A percentile compares a stretch with the other conserved stretches of the same genome.
Conservation (phyloP, 768 basidiomycete genomes). For the Lentinula guzmanii region DNA sequence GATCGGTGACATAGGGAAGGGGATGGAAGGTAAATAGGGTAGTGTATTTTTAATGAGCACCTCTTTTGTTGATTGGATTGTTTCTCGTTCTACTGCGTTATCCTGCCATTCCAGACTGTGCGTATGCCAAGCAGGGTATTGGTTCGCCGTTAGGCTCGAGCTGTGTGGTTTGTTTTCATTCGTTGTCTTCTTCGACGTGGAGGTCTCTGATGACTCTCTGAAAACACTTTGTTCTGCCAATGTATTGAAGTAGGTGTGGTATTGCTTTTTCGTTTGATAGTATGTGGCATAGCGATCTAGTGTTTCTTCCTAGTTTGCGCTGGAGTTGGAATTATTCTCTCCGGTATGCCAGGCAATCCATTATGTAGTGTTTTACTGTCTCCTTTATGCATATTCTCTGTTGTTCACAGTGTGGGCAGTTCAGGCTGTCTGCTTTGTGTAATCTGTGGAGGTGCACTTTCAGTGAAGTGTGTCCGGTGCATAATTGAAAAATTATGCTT, state of each 20-base stretch:
- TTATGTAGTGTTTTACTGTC: background rate
- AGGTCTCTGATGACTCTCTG: background rate
- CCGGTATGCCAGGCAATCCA: background rate
- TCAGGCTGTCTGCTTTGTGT: too few species aligned
- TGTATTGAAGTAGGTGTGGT: background rate
- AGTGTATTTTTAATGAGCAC: background rate
- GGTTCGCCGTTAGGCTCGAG: background rate
- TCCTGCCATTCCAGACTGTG: background rate
- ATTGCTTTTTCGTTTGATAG: background rate
- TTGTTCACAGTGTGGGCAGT: conserved; percentile 8
- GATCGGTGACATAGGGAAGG: background rate
- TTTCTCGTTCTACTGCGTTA: background rate
- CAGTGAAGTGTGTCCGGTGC: conserved; percentile 21
- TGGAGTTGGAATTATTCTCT: background rate
- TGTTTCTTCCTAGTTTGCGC: background rate
- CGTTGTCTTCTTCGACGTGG: background rate
- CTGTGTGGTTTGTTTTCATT: too few species aligned
- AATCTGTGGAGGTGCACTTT: conserved; percentile 20
- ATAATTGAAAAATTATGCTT: conserved; percentile 20
- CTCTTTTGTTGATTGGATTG: too few species aligned
- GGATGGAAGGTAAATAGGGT: background rate
- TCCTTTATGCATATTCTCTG: background rate
- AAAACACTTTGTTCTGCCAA: background rate
- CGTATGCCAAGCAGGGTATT: background rate
- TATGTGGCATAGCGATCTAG: background rate